Base-by-base conservation (phyloP, 2,329 filamentous ascomycete species). In the Cercospora zeina region DNA sequence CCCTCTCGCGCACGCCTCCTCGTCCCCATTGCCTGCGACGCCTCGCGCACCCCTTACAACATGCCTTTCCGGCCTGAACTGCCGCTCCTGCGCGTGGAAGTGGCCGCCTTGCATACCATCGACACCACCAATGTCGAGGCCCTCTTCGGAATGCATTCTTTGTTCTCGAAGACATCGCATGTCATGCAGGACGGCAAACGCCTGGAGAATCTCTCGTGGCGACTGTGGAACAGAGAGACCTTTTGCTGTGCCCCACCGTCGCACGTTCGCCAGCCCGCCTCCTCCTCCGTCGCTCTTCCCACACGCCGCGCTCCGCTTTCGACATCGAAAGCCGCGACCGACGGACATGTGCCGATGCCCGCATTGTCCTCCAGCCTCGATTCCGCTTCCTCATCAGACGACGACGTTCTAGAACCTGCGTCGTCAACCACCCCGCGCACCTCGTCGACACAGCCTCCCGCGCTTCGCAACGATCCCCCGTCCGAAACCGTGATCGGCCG, bases 141-240 rank as follows among this genome's bases (percentile, higher is more conserved):
- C 74, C 86, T 97, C 56, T 96, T 95, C 79, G 93, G 90, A 81
- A 96, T 97, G 86, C 73, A 72, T 72, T 45, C 74, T 95, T 92
- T 97, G 64, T 97, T 97, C 75, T 93, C 92, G 56, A 91, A 92
- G 79, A 96, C 93, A 77, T 91, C 92, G 74, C 91, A 95, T 73
- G 95, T 93, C 57, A 89, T 97, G 75, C 91, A 96, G 75, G 90
- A 97, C 77, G 95, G 95, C 61, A 87, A 91, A 74, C 85, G 95
- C 73, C 82, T 97, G 74, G 95, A 97, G 77, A 97, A 99, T 79
- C 82, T 99, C 66, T 96, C 90, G 75, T 97, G 95, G 95, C 84
- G 95, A 71, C 80, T 97, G 65, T 97, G 93, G 93, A 96, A 91
- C 71, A 85, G 92, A 72, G 93, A 97, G 75, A 93, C 90, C 10